Evolutionary conservation across 768 basidiomycete species (phyloP).

Genomic region (Hortiboletus flavorubellus): DNA sequence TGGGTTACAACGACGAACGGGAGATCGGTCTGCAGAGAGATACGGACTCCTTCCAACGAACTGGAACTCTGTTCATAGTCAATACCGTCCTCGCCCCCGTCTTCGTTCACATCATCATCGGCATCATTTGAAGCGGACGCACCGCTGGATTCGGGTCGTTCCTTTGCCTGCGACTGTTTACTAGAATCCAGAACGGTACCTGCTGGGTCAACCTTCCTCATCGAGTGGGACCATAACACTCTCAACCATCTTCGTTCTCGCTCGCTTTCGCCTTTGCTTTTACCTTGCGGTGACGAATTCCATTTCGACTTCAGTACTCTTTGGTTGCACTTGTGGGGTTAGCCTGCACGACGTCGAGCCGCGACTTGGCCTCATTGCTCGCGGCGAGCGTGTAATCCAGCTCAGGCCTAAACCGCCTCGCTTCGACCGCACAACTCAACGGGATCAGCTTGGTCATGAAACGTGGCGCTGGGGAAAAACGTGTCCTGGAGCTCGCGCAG

Average conservation of each 20-base stretch:
- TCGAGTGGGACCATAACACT: slow-evolving; percentile 94
- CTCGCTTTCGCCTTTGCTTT: slow-evolving; percentile 27
- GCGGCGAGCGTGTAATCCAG: slow-evolving; percentile 52
- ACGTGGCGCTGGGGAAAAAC: slow-evolving; percentile 75
- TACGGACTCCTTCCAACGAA: slow-evolving; percentile 42
- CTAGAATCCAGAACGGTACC: slow-evolving; percentile 67
- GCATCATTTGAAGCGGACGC: slow-evolving; percentile 13
- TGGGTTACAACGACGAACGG: too few species aligned
- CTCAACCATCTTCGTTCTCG: slow-evolving; percentile 14
- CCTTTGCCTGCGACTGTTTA: slow-evolving; percentile 29
- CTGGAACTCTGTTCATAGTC: slow-evolving; percentile 39
- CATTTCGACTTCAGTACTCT: slow-evolving; percentile 11
- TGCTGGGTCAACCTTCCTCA: slow-evolving; percentile 90
- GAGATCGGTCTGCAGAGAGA: too few species aligned
- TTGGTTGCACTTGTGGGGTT: slow-evolving; percentile 56
- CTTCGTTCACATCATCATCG: slow-evolving; percentile 18
- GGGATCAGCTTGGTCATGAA: slow-evolving; percentile 75
- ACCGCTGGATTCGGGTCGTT: slow-evolving; percentile 9
- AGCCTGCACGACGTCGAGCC: slow-evolving; percentile 82
- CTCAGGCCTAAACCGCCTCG: slow-evolving; percentile 76
- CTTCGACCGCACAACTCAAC: slow-evolving; percentile 69
- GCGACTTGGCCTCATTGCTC: slow-evolving; percentile 74
- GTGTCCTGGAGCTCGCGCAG: slow-evolving; percentile 59
- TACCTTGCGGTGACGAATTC: slow-evolving; percentile 24
- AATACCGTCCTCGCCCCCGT: slow-evolving; percentile 54